These are phyloP conservation scores for Stagonosporopsis cucurbitacearum DNA, from an alignment of 2,329 filamentous ascomycete genomes.

Conservation along the genomic window DNA sequence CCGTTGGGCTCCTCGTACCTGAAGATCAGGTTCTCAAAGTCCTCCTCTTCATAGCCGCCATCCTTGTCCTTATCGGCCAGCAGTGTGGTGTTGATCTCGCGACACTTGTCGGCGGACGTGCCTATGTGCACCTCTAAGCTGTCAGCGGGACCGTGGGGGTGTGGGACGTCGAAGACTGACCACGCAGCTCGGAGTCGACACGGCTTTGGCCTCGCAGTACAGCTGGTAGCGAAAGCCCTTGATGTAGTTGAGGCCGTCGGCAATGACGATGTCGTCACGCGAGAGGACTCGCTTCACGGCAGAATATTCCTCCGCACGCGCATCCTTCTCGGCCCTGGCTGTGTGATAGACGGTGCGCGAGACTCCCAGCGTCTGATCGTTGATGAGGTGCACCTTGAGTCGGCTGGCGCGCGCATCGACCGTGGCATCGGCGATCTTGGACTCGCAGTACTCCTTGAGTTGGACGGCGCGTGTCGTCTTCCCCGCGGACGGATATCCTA, in stretches of 20 bases:
- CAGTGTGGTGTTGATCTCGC: conserved; percentile 65
- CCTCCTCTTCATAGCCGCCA: conserved; percentile 62
- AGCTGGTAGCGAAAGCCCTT: conserved; percentile 89
- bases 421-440: conserved; percentile 59
- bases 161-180: conserved; percentile 51
- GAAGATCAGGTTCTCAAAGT: conserved; percentile 81
- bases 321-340: conserved; percentile 82
- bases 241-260: conserved; percentile 86
- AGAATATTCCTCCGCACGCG: conserved; percentile 75
- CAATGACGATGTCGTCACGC: conserved; percentile 76
- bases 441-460: conserved; percentile 68
- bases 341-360: conserved; percentile 75
- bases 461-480: conserved; percentile 68
- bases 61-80: conserved; percentile 51
- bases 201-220: conserved; percentile 82
- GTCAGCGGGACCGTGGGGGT: neutral
- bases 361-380: conserved; percentile 74
- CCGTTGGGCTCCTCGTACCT: conserved; percentile 86
- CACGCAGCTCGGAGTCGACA: conserved; percentile 76
- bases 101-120: conserved; percentile 62
- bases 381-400: conserved; percentile 75
- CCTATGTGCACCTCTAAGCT: conserved; percentile 62
- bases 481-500: conserved; percentile 68
- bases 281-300: conserved; percentile 79
- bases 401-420: conserved; percentile 53